Evolutionary conservation across 768 basidiomycete genomes (phyloP).

Genomic region (Panaeolus papilionaceus): DNA sequence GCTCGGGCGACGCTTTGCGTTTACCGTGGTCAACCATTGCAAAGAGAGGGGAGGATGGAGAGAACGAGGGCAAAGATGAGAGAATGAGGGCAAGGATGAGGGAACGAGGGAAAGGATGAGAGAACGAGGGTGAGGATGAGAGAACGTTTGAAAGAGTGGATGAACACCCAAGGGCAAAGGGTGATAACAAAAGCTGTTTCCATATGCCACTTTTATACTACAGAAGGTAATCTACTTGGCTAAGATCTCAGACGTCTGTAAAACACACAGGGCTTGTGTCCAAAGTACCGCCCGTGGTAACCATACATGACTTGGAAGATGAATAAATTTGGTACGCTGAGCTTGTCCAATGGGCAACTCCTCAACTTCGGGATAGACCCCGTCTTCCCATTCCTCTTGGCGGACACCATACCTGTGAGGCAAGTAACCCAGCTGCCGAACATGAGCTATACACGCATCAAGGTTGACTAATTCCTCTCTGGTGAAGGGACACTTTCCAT

Average conservation of each 20-base stretch:
- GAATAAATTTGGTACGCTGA: slow-evolving; percentile 4
- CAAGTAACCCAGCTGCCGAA: not conserved
- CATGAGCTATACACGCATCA: not conserved
- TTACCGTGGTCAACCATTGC: no score
- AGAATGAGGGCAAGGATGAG: no score
- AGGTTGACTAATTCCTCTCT: not conserved
- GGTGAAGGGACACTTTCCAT: slow-evolving; percentile 21
- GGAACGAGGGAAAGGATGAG: no score
- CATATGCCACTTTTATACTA: not conserved
- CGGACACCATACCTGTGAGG: slow-evolving; percentile 17
- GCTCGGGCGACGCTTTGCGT: no score
- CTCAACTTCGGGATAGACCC: slow-evolving; percentile 1
- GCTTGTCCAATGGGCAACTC: not conserved
- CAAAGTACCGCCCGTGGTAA: slow-evolving; percentile 15
- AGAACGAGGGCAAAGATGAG: no score
- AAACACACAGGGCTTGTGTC: slow-evolving; percentile 12
- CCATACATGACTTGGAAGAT: slow-evolving; percentile 15
- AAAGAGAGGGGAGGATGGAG: no score
- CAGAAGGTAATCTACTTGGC: no score
- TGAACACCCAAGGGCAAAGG: no score
- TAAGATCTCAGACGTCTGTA: not conserved
- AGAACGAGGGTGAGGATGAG: no score
- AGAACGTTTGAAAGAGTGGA: no score
- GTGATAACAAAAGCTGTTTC: no score
- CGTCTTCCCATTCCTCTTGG: slow-evolving; percentile 16